These are phyloP conservation scores for Plasmodium billcollinsi DNA, from an alignment of 169 alveolate genomes.

Conservation along the genomic window DNA sequence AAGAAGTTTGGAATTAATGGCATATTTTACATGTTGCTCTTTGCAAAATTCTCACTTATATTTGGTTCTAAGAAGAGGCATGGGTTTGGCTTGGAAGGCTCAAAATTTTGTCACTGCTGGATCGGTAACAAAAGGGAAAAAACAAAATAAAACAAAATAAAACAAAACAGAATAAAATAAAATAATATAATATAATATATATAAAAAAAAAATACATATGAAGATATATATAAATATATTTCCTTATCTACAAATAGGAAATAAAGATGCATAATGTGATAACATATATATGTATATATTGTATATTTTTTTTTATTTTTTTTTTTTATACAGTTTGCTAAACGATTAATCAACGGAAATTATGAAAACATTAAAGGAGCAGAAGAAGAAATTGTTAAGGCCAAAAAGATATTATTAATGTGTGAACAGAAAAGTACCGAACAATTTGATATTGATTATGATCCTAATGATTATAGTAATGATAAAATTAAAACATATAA, in stretches of 20 bases:
- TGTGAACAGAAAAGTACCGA: conserved; percentile 84
- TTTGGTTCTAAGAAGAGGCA: conserved; percentile 88
- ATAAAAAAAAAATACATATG: neutral
- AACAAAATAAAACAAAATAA: no score
- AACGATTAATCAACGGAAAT: conserved; percentile 70
- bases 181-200: no score
- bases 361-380: conserved; percentile 72
- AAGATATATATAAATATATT: neutral
- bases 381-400: conserved; percentile 78
- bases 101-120: conserved; percentile 89
- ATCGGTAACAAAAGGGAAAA: conserved; percentile 28
- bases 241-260: no score
- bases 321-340: no score
- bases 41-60: conserved; percentile 87
- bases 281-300: no score
- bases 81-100: conserved; percentile 92
- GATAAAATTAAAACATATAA: conserved; percentile 6
- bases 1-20: conserved; percentile 88
- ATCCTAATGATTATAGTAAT: conserved; percentile 79
- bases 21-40: conserved; percentile 88
- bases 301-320: no score
- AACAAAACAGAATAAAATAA: no score
- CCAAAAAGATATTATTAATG: conserved; percentile 78
- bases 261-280: no score
- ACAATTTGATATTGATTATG: conserved; percentile 79